A percentile compares a stretch with the other conserved stretches of the same genome.
Conservation (phyloP, 2,329 filamentous ascomycete species). For the Kalaharituber pfeilii region DNA sequence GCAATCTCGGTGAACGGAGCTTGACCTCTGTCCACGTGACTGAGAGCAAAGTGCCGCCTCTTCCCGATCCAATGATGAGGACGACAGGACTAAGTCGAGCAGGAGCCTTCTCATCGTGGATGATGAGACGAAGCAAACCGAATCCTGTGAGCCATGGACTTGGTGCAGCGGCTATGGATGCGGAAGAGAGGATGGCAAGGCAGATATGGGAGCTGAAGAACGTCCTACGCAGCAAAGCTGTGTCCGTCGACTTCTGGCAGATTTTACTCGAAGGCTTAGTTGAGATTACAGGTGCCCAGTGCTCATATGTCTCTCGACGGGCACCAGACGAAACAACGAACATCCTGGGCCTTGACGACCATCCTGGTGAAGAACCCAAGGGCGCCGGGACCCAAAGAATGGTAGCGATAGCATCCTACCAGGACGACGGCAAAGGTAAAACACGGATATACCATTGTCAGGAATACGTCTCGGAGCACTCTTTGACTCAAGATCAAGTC, state of each 20-base stretch:
- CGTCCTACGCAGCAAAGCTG: constrained; percentile 25
- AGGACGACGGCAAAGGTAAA: constrained; percentile 40
- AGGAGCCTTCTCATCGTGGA: neutral
- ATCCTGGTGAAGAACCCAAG: neutral
- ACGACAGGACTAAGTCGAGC: neutral
- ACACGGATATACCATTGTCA: constrained; percentile 41
- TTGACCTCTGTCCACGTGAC: neutral
- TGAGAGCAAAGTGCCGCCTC: neutral
- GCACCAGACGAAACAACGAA: constrained; percentile 42
- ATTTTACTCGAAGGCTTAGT: constrained; percentile 47
- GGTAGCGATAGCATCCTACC: constrained; percentile 48
- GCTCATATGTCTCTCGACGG: constrained; percentile 49
- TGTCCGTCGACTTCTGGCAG: constrained; percentile 45
- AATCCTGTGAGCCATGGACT: neutral
- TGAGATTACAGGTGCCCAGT: constrained; percentile 45
- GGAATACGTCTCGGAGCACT: constrained; percentile 46
- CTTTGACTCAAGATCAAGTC: constrained; percentile 55
- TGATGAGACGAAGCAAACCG: neutral
- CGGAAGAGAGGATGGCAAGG: neutral
- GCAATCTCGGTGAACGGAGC: no score
- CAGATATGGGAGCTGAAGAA: constrained; percentile 1
- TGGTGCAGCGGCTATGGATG: neutral
- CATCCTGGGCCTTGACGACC: neutral
- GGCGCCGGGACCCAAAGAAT: constrained; percentile 23
- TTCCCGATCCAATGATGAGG: neutral